Evolutionary conservation across 176 grass and related monocot genomes (phyloP).

Genomic region (Pharus latifolius): DNA sequence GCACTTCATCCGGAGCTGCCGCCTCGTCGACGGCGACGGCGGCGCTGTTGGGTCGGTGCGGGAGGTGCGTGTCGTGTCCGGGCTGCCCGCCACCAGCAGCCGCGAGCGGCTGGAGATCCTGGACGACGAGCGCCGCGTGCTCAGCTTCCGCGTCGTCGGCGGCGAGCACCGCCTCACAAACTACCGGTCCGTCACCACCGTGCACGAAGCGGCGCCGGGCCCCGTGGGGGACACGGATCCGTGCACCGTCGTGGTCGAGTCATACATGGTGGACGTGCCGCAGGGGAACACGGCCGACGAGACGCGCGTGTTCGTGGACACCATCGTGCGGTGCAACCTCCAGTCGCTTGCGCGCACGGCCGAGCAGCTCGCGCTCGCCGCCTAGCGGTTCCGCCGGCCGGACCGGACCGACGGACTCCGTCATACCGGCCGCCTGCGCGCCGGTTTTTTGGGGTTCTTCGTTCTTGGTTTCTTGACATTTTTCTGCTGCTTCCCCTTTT

Average conservation of each 20-base stretch:
- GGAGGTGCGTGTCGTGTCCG: constrained; percentile 63
- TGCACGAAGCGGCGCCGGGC: constrained; percentile 17
- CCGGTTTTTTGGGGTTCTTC: background rate
- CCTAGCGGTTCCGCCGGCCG: background rate
- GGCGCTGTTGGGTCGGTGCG: constrained; percentile 60
- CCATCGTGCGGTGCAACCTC: constrained; percentile 77
- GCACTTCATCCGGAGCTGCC: constrained; percentile 75
- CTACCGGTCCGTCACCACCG: constrained; percentile 74
- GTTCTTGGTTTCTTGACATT: constrained; percentile 9
- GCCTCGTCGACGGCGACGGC: constrained; percentile 32
- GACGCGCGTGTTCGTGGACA: constrained; percentile 66
- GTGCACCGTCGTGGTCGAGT: constrained; percentile 51
- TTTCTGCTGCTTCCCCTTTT: constrained; percentile 8
- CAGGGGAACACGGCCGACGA: constrained; percentile 63
- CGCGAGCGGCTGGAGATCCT: constrained; percentile 87
- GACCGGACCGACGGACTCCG: background rate
- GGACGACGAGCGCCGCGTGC: constrained; percentile 82
- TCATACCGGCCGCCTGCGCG: background rate
- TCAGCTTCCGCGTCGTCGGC: constrained; percentile 85
- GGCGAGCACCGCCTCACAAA: constrained; percentile 91
- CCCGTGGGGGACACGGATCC: background rate
- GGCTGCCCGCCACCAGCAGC: constrained; percentile 74
- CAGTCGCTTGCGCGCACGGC: constrained; percentile 64
- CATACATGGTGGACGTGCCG: constrained; percentile 71
- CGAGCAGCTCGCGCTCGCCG: constrained; percentile 19